Conservation (phyloP, 2,329 filamentous ascomycete species). For the Alternaria viburni region DNA sequence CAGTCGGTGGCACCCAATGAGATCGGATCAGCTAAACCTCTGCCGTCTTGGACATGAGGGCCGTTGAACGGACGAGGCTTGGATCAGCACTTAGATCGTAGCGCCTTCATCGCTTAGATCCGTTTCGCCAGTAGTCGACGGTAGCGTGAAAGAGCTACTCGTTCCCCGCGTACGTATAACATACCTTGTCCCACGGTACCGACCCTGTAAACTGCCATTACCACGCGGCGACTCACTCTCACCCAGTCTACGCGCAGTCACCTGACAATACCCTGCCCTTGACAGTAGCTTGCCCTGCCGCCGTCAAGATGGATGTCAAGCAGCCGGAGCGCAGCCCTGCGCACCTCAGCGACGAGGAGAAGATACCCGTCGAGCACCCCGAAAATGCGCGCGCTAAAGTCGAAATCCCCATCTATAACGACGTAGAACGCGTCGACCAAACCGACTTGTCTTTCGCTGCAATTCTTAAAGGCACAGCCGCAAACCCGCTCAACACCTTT, state of each 20-base stretch:
- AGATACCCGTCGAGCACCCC: background rate
- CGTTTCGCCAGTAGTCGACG: conserved; percentile 11
- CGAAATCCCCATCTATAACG: conserved; percentile 35
- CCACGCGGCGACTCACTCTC: conserved; percentile 3
- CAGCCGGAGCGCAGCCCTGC: background rate
- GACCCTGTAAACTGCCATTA: background rate
- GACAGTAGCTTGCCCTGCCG: background rate
- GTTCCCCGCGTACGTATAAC: conserved; percentile 17
- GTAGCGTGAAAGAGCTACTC: conserved; percentile 6
- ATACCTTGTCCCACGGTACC: conserved; percentile 12
- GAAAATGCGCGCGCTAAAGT: conserved; percentile 14
- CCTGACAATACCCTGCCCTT: background rate
- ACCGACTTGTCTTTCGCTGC: conserved; percentile 32
- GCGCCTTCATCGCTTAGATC: conserved; percentile 23
- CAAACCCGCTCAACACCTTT: conserved; percentile 33
- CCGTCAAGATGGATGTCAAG: conserved; percentile 9
- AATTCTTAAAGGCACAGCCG: conserved; percentile 35
- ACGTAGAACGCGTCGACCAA: conserved; percentile 30
- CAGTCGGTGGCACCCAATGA: conserved; percentile 7
- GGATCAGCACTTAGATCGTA: conserved; percentile 14
- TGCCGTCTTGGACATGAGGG: conserved; percentile 16
- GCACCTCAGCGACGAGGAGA: conserved; percentile 1
- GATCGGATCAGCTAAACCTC: background rate
- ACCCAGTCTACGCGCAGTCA: conserved; percentile 9
- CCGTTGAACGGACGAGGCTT: conserved; percentile 10